Conservation (phyloP, 2,329 filamentous ascomycete species). For the Diatrype stigma region DNA sequence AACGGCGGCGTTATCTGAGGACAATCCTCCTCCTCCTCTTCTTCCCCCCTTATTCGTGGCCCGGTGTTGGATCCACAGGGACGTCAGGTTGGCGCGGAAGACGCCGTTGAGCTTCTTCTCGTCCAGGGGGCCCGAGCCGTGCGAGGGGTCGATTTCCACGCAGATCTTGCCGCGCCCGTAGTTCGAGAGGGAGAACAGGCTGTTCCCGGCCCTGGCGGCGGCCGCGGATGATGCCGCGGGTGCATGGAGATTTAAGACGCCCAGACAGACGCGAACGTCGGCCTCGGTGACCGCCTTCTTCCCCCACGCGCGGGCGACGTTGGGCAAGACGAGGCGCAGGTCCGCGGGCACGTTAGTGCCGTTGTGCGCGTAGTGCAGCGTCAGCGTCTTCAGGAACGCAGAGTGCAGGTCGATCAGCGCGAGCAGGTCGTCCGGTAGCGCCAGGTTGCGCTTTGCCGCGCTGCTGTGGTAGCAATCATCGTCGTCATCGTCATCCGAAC, state of each 20-base stretch:
- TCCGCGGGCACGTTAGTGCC: constrained; percentile 60
- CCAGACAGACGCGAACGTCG: constrained; percentile 64
- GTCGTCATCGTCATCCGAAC: constrained; percentile 26
- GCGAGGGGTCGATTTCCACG: constrained; percentile 47
- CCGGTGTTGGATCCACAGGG: constrained; percentile 36
- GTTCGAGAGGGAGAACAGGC: constrained; percentile 30
- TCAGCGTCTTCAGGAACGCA: constrained; percentile 64
- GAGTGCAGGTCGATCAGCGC: constrained; percentile 62
- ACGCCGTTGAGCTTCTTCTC: constrained; percentile 49
- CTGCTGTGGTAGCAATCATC: constrained; percentile 12
- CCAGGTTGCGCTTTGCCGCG: constrained; percentile 7
- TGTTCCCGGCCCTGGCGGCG: constrained; percentile 11
- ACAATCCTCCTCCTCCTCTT: no score
- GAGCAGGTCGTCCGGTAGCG: constrained; percentile 48
- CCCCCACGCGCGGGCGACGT: constrained; percentile 66
- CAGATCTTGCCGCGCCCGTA: constrained; percentile 47
- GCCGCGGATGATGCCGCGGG: constrained; percentile 13
- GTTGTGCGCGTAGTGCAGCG: constrained; percentile 67
- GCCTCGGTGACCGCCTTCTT: constrained; percentile 62
- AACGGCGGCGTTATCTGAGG: constrained; percentile 17
- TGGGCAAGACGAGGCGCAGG: constrained; percentile 55
- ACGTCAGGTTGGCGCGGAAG: constrained; percentile 50
- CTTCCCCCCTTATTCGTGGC: no score
- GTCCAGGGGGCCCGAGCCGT: constrained; percentile 37
- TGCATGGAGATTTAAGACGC: constrained; percentile 48